Base-by-base conservation (phyloP, 2,329 filamentous ascomycete genomes). In the Neofusicoccum ribis region DNA sequence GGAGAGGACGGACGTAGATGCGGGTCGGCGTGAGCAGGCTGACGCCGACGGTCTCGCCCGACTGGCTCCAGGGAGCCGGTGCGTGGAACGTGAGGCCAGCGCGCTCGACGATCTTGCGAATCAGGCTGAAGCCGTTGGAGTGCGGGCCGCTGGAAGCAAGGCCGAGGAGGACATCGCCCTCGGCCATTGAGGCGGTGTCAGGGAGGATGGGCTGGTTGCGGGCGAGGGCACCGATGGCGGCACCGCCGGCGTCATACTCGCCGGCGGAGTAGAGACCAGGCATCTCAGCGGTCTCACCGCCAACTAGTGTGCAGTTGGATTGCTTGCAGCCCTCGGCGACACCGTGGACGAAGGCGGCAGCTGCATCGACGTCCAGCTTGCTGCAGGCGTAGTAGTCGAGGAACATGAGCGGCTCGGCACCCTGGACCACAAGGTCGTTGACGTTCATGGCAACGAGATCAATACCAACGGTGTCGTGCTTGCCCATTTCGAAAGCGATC, bases 361-460 rank as follows among this genome's bases (percentile, higher is more conserved):
- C 92, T 4, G 88, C 88, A 43, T 88, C 83, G 8, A 94, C 86
- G 70, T 96, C 88, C 23, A 99, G 86, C 77, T 90, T 90, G 78
- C 91, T 93, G 84, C 93, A 97, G 67, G 93, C 94, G 80, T 96
- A 97, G 85, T 96, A 98, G 82, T 99, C 95, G 68, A 98, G 88
- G 85, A 99, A 98, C 84, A 95, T 95, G 69, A 98, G 85, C 2
- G 95, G 93, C 71, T 95, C 92, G 12, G 95, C 95, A 63, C 95
- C 95, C 81, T 98, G 93, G 8, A 98, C 95, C 60, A 99, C 89
- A 0, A 99, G 85, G 74, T 99, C 95, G 78, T 99, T 99, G 75
- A 98, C 95, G 78, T 97, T 98, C 94, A 98, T 98, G 70, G 95
- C 95, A 3, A 99, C 95, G 41, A 99, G 86, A 76, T 99, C 95